These are phyloP conservation scores for Wallacemonas sp. DNA, from an alignment of 208 protist genomes.

Conservation along the genomic window DNA sequence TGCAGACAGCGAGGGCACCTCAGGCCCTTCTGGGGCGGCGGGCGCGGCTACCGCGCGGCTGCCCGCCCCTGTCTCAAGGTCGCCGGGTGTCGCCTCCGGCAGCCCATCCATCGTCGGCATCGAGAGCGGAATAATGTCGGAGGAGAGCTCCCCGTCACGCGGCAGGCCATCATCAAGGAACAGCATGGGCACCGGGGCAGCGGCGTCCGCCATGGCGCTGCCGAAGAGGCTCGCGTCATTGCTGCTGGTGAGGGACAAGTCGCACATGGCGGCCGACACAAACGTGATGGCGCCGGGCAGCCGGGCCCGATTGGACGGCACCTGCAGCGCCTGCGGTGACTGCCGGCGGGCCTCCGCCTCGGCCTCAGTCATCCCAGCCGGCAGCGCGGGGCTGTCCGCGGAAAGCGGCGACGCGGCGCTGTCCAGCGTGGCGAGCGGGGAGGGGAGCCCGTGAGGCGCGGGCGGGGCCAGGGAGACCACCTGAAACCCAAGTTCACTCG, in stretches of 20 bases:
- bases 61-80: neutral
- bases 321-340: neutral
- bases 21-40: neutral
- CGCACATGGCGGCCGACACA: neutral
- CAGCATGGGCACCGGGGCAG: neutral
- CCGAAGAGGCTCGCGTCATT: conserved; percentile 13
- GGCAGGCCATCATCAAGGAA: conserved; percentile 3
- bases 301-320: neutral
- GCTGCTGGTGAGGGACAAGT: neutral
- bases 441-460: no score
- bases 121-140: neutral
- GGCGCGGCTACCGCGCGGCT: neutral
- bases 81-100: neutral
- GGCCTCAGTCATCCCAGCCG: neutral
- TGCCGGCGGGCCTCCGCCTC: neutral
- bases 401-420: neutral
- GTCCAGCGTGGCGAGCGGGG: no score
- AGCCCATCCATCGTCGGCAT: neutral
- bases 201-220: neutral
- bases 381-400: neutral
- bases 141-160: neutral
- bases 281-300: neutral
- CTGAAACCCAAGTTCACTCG: conserved; percentile 50
- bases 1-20: neutral
- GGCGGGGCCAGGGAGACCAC: conserved; percentile 39